Evolutionary conservation across 176 grass and related monocot species (phyloP), one percentile per base, ranked within the genome.

Genomic region (Bothriochloa decipiens): DNA sequence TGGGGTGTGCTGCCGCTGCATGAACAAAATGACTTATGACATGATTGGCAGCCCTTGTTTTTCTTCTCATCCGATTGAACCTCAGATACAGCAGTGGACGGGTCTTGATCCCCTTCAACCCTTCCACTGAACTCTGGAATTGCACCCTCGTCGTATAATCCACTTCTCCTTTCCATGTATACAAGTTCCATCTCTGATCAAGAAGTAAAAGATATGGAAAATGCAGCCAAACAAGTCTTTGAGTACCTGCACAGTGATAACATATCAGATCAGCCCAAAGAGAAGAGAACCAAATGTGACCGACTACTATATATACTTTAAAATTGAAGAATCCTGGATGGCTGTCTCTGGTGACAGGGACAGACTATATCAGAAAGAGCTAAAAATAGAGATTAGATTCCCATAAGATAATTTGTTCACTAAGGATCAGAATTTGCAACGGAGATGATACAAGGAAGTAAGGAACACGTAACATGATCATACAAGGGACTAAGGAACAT

Each of bases 51-150:
- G 74, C 22, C 75, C 78, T 22, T 85, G 85, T 2, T 74, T 64
- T 87, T 80, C 60, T 81, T 83, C 52, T 83, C 86, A 68, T 91
- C 85, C 13, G 72, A 57, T 41, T 76, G 67, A 69, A 76, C 52
- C 28, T 66, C 71, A 32, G 90, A 63, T 85, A 68, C 67, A 65
- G 20, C 47, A 75, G 42, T 9, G 9, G 63, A 20, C 16, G 12
- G 58, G 28, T 82, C 41, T 75, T 65, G 71, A 39, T 81, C 79
- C 39, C 57, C 80, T 78, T 43, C 80, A 11, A 72, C 49, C 41
- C 75, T 70, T 83, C 83, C 81, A 61, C 89, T 89, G 75, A 83
- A 82, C 63, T 94, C 89, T 27, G 91, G 74, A 79, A 55, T 58
- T 27, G 41, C 65, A 42, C n/a, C 37, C 25, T 85, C 67, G 42